These are phyloP conservation scores for Allomyces macrogynus DNA, from an alignment of 192 early-diverging fungal genomes.

Conservation along the genomic window DNA sequence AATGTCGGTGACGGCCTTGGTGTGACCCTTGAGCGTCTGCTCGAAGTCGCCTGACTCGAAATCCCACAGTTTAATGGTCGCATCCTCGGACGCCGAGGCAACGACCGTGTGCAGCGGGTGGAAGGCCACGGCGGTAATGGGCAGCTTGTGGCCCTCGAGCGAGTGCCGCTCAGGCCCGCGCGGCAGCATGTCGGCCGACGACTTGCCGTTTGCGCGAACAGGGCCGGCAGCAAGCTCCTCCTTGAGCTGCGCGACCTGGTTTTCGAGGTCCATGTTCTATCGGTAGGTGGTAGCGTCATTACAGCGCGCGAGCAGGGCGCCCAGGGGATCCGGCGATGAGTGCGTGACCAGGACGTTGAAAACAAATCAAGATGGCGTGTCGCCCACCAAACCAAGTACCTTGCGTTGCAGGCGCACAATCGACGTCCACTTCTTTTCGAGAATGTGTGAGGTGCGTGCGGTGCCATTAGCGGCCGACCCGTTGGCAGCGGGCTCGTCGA, in stretches of 20 bases:
- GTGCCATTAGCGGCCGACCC: background rate
- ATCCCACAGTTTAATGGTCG: slow-evolving; percentile 84
- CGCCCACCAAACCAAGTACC: background rate
- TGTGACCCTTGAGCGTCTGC: slow-evolving; percentile 82
- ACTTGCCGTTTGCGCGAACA: slow-evolving; percentile 1
- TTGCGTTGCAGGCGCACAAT: slow-evolving; percentile 83
- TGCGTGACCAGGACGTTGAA: slow-evolving; percentile 1
- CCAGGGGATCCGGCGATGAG: background rate
- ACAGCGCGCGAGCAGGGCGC: background rate
- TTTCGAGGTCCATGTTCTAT: slow-evolving; percentile 82
- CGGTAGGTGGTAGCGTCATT: background rate
- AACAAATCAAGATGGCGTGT: slow-evolving; percentile 7
- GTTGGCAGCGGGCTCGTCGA: background rate
- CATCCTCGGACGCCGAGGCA: slow-evolving; percentile 79
- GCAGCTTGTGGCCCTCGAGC: slow-evolving; percentile 57
- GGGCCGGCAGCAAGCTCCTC: slow-evolving; percentile 38
- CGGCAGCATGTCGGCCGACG: slow-evolving; percentile 57
- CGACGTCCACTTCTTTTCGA: slow-evolving; percentile 92
- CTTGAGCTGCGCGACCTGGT: slow-evolving; percentile 52
- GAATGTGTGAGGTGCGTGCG: slow-evolving; percentile 8
- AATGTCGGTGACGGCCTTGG: slow-evolving; percentile 80
- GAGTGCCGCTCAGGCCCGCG: slow-evolving; percentile 49
- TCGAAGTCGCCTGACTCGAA: slow-evolving; percentile 83
- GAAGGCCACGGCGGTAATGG: slow-evolving; percentile 62
- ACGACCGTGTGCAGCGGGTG: slow-evolving; percentile 71